phyloP scores from a whole-genome alignment of 1,139 yeast species.

The Suhomyces bribrorum region DNA sequence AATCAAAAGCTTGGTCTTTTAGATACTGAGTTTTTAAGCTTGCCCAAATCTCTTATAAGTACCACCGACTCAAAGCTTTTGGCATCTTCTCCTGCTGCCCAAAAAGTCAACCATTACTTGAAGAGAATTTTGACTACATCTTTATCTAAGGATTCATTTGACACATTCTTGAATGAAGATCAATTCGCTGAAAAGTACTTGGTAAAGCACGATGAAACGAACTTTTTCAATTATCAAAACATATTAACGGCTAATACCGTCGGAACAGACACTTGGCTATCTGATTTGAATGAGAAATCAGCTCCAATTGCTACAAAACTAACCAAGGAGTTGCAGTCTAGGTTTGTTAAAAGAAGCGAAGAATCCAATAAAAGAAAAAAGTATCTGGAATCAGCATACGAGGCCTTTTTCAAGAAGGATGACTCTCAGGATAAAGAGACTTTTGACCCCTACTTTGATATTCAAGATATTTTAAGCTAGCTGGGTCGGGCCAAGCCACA shows the following conservation, averaged over 20 bases:
- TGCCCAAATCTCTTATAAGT: slow-evolving; percentile 10
- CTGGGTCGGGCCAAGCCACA: no score
- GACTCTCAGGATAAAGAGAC: slow-evolving; percentile 9
- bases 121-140: slow-evolving; percentile 30
- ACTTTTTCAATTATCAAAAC: slow-evolving; percentile 34
- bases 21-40: slow-evolving; percentile 14
- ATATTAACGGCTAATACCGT: slow-evolving; percentile 25
- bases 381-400: slow-evolving; percentile 13
- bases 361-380: slow-evolving; percentile 17
- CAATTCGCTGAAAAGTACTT: slow-evolving; percentile 30
- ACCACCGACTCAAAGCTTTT: slow-evolving; percentile 20
- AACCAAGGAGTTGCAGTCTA: slow-evolving; percentile 21
- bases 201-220: slow-evolving; percentile 22
- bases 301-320: slow-evolving; percentile 20
- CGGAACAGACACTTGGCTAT: slow-evolving; percentile 21
- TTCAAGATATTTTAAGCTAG: slow-evolving; percentile 24
- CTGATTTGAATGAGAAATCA: slow-evolving; percentile 16
- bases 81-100: slow-evolving; percentile 34
- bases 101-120: slow-evolving; percentile 29
- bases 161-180: slow-evolving; percentile 24
- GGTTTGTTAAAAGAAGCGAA: slow-evolving; percentile 20
- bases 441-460: slow-evolving; percentile 36
- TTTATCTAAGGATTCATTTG: slow-evolving; percentile 22
- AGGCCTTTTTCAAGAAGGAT: slow-evolving; percentile 14
- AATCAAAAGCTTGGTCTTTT: slow-evolving; percentile 13